Base-by-base conservation (phyloP, 345 rosid species). In the Durio zibethinus region DNA sequence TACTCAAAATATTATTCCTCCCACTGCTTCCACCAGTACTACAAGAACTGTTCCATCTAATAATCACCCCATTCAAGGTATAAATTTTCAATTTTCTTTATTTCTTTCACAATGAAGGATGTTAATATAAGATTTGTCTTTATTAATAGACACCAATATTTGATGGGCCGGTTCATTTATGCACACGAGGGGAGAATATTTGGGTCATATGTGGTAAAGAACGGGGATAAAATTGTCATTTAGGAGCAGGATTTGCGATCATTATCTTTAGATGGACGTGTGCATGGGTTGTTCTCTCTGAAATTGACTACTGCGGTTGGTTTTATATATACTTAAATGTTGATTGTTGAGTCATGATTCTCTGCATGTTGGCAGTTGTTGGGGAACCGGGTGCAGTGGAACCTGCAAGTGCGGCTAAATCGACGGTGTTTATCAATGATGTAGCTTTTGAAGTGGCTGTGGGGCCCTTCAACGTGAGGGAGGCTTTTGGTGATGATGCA, bases 401-500 rank as follows among this genome's bases (percentile, higher is more conserved):
- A 0, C 62, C 71, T 7, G 78, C 62, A 40, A 80, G 70, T n/a
- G 61, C 77, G 4, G 64, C 77, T 4, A 89, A 82, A 81, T 85
- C 84, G 76, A 92, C 84, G 78, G 97, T 95, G 81, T 92, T 92
- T 59, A 89, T 96, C 88, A 92, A 93, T 66, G 98, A 93, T 72
- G 88, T 96, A 74, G 92, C 92, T n/a, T 83, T 93, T 62, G 98
- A 96, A 75, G 88, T 96, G 38, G 82, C 79, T 4, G 73, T 70
- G 10, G 95, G 93, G 45, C 95, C 97, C 20, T 91, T 96, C 78
- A 93, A 91, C 77, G 91, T 93, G 69, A 85, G 91, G 50, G 97
- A 90, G 75, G 93, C 98, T 20, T 96, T 96, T 36, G 99, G 99
- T 27, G 97, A 92, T 69, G 94, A 92, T 40, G 89, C 86, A 5